Evolutionary conservation across 208 protist genomes (phyloP), one percentile per base, ranked within the genome.

Genomic region (Phytomonas francai): DNA sequence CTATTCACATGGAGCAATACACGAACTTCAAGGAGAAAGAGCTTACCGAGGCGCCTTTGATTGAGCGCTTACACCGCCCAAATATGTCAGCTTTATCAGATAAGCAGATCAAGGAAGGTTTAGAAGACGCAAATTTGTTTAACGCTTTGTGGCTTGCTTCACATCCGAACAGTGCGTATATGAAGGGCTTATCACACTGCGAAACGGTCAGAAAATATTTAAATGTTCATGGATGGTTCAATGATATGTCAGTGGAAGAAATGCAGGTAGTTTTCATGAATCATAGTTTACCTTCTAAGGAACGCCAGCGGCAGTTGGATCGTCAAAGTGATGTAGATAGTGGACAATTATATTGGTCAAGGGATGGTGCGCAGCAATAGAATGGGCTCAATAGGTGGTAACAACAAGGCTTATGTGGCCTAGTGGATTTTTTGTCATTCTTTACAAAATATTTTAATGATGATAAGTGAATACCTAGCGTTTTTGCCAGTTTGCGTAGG

Each of bases 211-310:
- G 70, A 19, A 73, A 74, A 57, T 93, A 88, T 65, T 68, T 95
- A 16, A 90, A 89, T 70, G 70, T 78, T 49, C 84, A 81, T 22
- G 85, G 87, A n/a, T 95, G 89, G 89, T 84, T 94, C 67, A 82
- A 84, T 57, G 74, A 92, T 62, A 94, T 94, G 88, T 79, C 85
- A 9, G 31, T 74, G 16, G 88, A 92, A 39, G 84, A 92, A 73
- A 90, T 91, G 83, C 76, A 79, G 12, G 65, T 79, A 0, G 79
- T 92, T n/a, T 95, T 91, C 68, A 54, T 89, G 32, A 92, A 90
- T 67, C 79, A 92, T 63, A 72, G 79, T 12, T 66, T 89, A 32
- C 83, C 83, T 2, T 68, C 82, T 61, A 68, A 29, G 30, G 79
- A 90, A 62, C 75, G 77, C 25, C 60, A 74, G 51, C 70, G 78